Evolutionary conservation across 1,139 yeast genomes (phyloP), one percentile per base, ranked within the genome.

Genomic region (Yamadazyma sp.): DNA sequence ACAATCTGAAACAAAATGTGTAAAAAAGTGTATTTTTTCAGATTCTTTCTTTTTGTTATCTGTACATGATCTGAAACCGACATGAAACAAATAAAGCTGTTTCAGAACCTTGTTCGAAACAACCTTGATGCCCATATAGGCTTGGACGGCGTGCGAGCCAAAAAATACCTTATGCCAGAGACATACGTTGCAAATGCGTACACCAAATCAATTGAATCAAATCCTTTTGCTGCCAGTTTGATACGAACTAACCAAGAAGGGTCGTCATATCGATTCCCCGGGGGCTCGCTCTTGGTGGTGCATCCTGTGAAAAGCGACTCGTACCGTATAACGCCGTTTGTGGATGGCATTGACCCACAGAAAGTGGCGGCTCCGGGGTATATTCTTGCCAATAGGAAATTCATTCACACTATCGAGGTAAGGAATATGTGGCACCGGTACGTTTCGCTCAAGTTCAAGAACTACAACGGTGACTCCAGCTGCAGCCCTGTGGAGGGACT

Each of bases 171-270:
- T 15, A 17, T 28, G 6, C 43, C 47, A 5, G 33, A 42, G 2
- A 14, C 18, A 10, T 48, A 43, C 31, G 25, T 34, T 14, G 25
- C 30, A n/a, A 27, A 17, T 9, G 15, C 16, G 10, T 50, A 48
- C 35, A n/a, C 37, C 1, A 15, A 36, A 4, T 27, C 43, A 2
- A 28, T 50, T 2, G 28, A 36, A 4, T 33, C 37, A 3, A 48
- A 47, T 33, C 49, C 52, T 4, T 39, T 50, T 24, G 52, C 49
- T 7, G 8, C 10, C 4, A 40, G 43, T 15, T 34, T 50, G 12
- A 12, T 41, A 3, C 11, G 40, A 24, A 48, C 52, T 10, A 41
- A 46, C 32, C 36, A 38, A 26, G 50, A 46, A 17, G 24, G 41
- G 8, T 14, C 30, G 5, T 38, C 43, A 6, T 29, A 34, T 8